Evolutionary conservation across 2,329 filamentous ascomycete species (phyloP).

Genomic region (Dactylonectria estremocensis): DNA sequence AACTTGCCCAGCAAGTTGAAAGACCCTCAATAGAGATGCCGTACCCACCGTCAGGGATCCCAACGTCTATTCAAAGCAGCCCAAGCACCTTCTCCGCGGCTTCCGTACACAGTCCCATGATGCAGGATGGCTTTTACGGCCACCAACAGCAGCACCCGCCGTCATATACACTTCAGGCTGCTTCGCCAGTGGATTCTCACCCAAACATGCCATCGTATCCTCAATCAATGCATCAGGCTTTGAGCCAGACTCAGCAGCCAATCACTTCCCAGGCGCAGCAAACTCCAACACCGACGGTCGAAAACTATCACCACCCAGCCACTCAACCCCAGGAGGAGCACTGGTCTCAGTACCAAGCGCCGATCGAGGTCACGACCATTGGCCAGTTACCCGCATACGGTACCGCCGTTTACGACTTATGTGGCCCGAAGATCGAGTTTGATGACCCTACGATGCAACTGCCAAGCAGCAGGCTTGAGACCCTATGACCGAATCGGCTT

Average conservation of each 20-base stretch:
- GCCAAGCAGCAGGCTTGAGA: constrained; percentile 72
- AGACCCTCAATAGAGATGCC: constrained; percentile 65
- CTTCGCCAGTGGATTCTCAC: constrained; percentile 64
- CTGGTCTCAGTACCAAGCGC: constrained; percentile 73
- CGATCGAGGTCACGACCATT: constrained; percentile 70
- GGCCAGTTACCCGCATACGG: constrained; percentile 66
- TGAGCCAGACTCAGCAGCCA: constrained; percentile 52
- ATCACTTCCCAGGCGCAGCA: constrained; percentile 55
- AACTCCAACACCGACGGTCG: constrained; percentile 41
- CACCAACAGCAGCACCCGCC: constrained; percentile 66
- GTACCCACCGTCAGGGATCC: constrained; percentile 63
- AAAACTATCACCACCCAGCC: constrained; percentile 56
- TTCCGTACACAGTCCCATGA: constrained; percentile 67
- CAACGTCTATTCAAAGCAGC: constrained; percentile 70
- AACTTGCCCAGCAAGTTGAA: constrained; percentile 66
- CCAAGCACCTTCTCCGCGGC: constrained; percentile 71
- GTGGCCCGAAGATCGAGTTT: constrained; percentile 70
- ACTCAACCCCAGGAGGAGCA: constrained; percentile 62
- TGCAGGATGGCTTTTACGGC: constrained; percentile 71
- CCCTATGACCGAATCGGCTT: constrained; percentile 59
- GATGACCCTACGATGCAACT: constrained; percentile 72
- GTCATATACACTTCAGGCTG: constrained; percentile 63
- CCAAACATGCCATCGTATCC: constrained; percentile 61
- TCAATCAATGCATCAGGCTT: constrained; percentile 58
- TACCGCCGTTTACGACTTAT: constrained; percentile 67